These are phyloP conservation scores for Pichia scutulata DNA, from an alignment of 805 yeast genomes.

Conservation along the genomic window DNA sequence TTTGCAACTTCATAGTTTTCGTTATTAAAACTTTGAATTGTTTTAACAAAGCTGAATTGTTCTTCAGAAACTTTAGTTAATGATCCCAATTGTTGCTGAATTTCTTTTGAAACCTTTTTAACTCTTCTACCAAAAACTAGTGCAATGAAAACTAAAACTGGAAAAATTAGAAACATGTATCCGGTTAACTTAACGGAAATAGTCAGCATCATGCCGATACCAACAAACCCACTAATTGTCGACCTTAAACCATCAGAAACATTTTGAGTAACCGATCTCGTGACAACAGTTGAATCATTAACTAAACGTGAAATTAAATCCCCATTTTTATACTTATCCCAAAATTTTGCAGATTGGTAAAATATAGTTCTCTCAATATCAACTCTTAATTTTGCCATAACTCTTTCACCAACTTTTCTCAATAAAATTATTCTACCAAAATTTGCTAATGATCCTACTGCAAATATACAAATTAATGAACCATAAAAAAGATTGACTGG, in stretches of 20 bases:
- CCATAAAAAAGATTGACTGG: constrained; percentile 56
- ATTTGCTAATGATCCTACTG: constrained; percentile 70
- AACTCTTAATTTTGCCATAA: constrained; percentile 78
- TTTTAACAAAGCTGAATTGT: constrained; percentile 73
- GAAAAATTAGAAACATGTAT: constrained; percentile 72
- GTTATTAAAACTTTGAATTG: constrained; percentile 87
- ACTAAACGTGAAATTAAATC: constrained; percentile 84
- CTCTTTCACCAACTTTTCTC: constrained; percentile 74
- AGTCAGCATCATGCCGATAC: constrained; percentile 84
- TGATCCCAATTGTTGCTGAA: constrained; percentile 79
- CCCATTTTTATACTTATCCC: constrained; percentile 86
- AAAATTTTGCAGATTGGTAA: constrained; percentile 80
- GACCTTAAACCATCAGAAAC: constrained; percentile 90
- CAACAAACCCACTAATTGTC: constrained; percentile 73
- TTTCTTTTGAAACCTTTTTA: constrained; percentile 60
- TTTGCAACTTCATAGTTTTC: constrained; percentile 70
- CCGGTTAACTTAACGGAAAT: constrained; percentile 79
- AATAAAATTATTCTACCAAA: constrained; percentile 72
- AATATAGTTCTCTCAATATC: constrained; percentile 69
- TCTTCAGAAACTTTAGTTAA: constrained; percentile 90
- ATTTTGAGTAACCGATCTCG: constrained; percentile 80
- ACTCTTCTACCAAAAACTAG: constrained; percentile 75
- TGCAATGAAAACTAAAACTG: constrained; percentile 76
- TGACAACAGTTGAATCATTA: constrained; percentile 81
- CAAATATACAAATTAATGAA: constrained; percentile 53